A percentile compares a stretch with the other conserved stretches of the same genome.
These are phyloP conservation scores for Escallonia herrerae DNA, from an alignment of 129 eudicot genomes.

Conservation along the genomic window DNA sequence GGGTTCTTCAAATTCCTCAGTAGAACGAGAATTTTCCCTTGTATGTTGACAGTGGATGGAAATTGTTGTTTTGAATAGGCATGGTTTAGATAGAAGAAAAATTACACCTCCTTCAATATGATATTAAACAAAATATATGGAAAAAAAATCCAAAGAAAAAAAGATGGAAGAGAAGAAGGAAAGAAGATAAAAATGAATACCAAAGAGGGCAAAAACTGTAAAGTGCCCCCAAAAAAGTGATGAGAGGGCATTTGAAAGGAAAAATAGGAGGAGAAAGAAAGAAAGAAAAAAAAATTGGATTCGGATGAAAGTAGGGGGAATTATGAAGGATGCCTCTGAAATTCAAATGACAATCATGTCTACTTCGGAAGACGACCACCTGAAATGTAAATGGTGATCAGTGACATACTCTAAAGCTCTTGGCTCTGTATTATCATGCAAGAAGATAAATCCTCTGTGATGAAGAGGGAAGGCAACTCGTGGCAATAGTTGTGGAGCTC, in stretches of 20 bases:
- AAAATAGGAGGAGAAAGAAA: constrained; percentile 1
- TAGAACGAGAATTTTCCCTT: constrained; percentile 37
- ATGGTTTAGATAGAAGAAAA: constrained; percentile 6
- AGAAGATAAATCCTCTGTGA: constrained; percentile 12
- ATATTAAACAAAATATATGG: not conserved
- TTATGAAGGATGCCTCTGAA: not conserved
- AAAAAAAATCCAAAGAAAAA: constrained; percentile 6
- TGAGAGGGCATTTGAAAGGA: constrained; percentile 1
- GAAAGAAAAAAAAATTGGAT: constrained; percentile 3
- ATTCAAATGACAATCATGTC: not conserved
- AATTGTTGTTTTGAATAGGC: constrained; percentile 14
- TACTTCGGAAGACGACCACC: not conserved
- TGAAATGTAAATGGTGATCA: not conserved
- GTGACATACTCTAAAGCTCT: not conserved
- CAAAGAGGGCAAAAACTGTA: constrained; percentile 14
- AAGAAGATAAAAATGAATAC: constrained; percentile 8
- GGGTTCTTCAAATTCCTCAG: constrained; percentile 51
- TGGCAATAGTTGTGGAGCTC: constrained; percentile 24
- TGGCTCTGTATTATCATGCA: constrained; percentile 2
- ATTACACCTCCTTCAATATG: constrained; percentile 14
- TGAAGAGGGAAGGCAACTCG: constrained; percentile 20
- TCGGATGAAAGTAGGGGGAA: not conserved
- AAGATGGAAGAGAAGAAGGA: constrained; percentile 3
- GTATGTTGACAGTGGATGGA: constrained; percentile 40
- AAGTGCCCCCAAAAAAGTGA: not conserved